phyloP scores from a whole-genome alignment of 2,329 filamentous ascomycete species.

The Neonectria hederae region DNA sequence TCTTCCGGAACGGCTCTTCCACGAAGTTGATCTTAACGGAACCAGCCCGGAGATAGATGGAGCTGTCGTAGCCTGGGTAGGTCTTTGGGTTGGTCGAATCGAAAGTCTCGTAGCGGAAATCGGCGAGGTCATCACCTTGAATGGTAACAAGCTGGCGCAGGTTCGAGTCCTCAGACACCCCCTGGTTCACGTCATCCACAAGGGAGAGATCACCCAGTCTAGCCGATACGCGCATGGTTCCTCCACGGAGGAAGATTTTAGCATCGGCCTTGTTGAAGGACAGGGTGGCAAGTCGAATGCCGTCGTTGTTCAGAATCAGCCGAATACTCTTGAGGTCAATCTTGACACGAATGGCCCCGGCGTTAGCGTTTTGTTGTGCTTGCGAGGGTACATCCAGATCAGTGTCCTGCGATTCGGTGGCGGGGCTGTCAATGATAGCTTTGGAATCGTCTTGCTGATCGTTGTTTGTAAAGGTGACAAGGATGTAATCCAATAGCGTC shows the following conservation, averaged over 20 bases:
- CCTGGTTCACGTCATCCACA: constrained; percentile 92
- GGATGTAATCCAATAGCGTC: constrained; percentile 91
- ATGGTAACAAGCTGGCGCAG: constrained; percentile 92
- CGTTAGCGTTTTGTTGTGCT: constrained; percentile 49
- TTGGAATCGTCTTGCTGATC: constrained; percentile 50
- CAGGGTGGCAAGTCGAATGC: constrained; percentile 90
- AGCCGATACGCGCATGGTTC: constrained; percentile 86
- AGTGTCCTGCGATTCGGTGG: constrained; percentile 46
- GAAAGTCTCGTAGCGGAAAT: constrained; percentile 98
- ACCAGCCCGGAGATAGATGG: constrained; percentile 87
- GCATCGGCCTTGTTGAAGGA: constrained; percentile 94
- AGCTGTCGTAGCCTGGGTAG: constrained; percentile 95
- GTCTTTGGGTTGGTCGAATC: constrained; percentile 73
- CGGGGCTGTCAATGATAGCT: constrained; percentile 51
- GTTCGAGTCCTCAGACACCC: constrained; percentile 81
- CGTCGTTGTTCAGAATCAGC: constrained; percentile 96
- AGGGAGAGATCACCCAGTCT: constrained; percentile 88
- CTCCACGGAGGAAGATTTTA: constrained; percentile 85
- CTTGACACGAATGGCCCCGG: constrained; percentile 89
- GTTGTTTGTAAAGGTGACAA: constrained; percentile 84
- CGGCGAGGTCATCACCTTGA: constrained; percentile 92
- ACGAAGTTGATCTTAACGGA: constrained; percentile 98
- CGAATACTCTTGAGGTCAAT: constrained; percentile 93
- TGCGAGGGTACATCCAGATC: constrained; percentile 47
- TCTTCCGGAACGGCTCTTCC: constrained; percentile 97